Evolutionary conservation across 2,329 filamentous ascomycete species (phyloP), one percentile per base, ranked within the genome.

Genomic region (Ascosphaera pollenicola): DNA sequence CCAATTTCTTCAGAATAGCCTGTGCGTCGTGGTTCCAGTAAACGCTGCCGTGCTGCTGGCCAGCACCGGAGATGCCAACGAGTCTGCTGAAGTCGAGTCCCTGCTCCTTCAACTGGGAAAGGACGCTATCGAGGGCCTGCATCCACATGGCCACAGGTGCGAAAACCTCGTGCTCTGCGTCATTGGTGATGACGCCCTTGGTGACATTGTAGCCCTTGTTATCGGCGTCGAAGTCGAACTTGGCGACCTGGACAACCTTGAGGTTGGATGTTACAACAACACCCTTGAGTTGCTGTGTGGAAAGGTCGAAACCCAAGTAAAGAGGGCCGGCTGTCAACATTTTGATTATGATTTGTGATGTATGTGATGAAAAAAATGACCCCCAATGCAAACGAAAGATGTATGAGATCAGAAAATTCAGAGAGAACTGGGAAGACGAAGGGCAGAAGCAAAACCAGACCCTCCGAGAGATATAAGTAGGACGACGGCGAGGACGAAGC

Each of bases 41-140:
- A 19, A 95, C 84, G 55, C 87, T 95, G 26, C 89, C 89, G 58
- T 95, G 89, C 65, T 98, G 89, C 69, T 95, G 91, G 40, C 89
- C 85, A 13, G 87, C 85, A 45, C 84, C 89, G 51, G 81, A 87
- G 48, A 98, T 69, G 21, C 82, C 87, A 51, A 70, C 73, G 45
- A 98, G 74, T 39, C 71, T 70, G 39, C 66, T 60, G 50, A 94
- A 77, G 47, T 84, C 77, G 40, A 82, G 69, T 1, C 75, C 73
- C 43, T 73, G 69, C 34, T 73, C 67, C 48, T 70, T 67, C 44
- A 98, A 66, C 13, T 79, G 74, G 37, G 66, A 60, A 41, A 95
- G 68, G 13, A 94, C 83, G 15, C 87, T 71, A 53, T 95, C 84
- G 35, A 95, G 63, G 17, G 87, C 82, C 57, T 95, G 87, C 43